A percentile compares a stretch with the other conserved stretches of the same genome.
These are phyloP conservation scores for Hypsizygus ulmarius DNA, from an alignment of 1,284 basidiomycete genomes.

Conservation along the genomic window DNA sequence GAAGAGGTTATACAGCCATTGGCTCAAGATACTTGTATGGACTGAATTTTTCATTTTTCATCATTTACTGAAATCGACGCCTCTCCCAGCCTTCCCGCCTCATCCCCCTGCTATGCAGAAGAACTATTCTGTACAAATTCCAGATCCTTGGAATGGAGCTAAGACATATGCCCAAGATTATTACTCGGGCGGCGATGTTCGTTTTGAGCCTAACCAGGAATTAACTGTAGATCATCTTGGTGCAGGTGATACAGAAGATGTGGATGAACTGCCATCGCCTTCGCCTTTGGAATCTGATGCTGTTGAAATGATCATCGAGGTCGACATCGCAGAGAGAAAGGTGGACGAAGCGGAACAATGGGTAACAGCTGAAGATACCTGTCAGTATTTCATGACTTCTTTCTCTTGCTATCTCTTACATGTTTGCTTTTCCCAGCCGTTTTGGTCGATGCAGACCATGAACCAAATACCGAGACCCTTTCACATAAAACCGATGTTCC, in stretches of 20 bases:
- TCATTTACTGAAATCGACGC: neutral
- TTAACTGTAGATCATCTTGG: slow-evolving; percentile 25
- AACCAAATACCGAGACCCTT: neutral
- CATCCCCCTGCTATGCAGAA: slow-evolving; percentile 1
- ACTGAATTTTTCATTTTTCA: neutral
- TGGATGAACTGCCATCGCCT: neutral
- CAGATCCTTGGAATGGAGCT: slow-evolving; percentile 51
- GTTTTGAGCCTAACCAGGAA: slow-evolving; percentile 15
- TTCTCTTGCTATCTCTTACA: no score
- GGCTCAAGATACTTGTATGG: slow-evolving; percentile 26
- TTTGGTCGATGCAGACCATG: neutral
- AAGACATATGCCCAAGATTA: slow-evolving; percentile 53
- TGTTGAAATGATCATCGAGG: no score
- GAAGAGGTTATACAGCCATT: slow-evolving; percentile 24
- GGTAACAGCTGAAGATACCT: no score
- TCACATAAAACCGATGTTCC: neutral
- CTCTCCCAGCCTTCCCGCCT: slow-evolving; percentile 28
- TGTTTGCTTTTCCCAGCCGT: no score
- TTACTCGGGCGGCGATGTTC: slow-evolving; percentile 37
- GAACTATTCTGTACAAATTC: slow-evolving; percentile 31
- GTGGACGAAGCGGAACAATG: no score
- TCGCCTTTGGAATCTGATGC: neutral
- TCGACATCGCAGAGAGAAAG: no score
- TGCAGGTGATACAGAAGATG: slow-evolving; percentile 15
- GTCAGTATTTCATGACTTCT: no score